These are phyloP conservation scores for Themeda triandra DNA, from an alignment of 176 grass and related monocot species.

Conservation along the genomic window DNA sequence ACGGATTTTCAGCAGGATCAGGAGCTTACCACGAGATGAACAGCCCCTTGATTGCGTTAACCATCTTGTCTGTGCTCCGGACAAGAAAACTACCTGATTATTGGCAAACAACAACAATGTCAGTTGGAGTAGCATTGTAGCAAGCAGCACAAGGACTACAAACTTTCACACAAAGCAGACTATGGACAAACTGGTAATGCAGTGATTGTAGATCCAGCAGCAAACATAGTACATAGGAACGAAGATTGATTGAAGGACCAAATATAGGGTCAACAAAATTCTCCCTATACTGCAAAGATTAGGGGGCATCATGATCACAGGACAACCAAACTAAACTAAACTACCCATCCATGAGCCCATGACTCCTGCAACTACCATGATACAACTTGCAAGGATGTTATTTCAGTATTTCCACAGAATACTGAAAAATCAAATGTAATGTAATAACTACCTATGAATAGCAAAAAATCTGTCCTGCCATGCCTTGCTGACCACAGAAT, in stretches of 20 bases:
- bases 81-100: not conserved
- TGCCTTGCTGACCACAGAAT: not conserved
- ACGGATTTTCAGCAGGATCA: not conserved
- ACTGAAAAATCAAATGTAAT: not conserved
- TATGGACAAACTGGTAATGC: not conserved
- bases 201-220: no score
- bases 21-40: slow-evolving; percentile 82
- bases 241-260: no score
- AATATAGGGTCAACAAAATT: no score
- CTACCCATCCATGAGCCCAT: not conserved
- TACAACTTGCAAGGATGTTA: not conserved
- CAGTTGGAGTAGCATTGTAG: not conserved
- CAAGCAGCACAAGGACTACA: not conserved
- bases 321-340: not conserved
- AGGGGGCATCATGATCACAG: not conserved
- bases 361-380: not conserved
- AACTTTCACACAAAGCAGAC: not conserved
- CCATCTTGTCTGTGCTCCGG: slow-evolving; percentile 42
- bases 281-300: not conserved
- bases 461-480: not conserved
- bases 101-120: not conserved
- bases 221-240: no score
- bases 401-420: not conserved
- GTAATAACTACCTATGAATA: not conserved
- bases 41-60: slow-evolving; percentile 88